Evolutionary conservation across 805 yeast species (phyloP).

Genomic region (Metschnikowia lachancei): DNA sequence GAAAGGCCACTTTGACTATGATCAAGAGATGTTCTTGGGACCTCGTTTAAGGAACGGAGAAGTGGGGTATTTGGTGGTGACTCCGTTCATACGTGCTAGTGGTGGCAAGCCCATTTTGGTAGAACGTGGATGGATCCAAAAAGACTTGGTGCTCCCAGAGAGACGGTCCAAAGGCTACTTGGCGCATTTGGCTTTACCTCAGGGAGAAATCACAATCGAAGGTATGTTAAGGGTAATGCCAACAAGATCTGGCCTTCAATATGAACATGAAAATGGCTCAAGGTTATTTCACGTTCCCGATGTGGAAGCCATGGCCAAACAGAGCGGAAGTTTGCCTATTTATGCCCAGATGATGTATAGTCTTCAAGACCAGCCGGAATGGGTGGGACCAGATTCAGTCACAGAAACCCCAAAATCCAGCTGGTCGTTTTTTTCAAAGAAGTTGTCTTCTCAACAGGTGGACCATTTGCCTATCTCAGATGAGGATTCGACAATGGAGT

Average conservation of each 20-base stretch:
- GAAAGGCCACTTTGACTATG: conserved; percentile 77
- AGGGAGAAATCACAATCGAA: conserved; percentile 65
- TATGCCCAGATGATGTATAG: conserved; percentile 74
- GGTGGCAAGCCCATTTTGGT: conserved; percentile 77
- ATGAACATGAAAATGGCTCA: conserved; percentile 62
- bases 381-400: conserved; percentile 22
- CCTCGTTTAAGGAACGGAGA: conserved; percentile 70
- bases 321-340: conserved; percentile 65
- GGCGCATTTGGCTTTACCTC: conserved; percentile 68
- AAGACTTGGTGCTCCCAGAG: conserved; percentile 57
- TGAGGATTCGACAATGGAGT: conserved; percentile 36
- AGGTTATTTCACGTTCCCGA: conserved; percentile 78
- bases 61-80: conserved; percentile 74
- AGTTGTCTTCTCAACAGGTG: conserved; percentile 8
- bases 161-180: conserved; percentile 49
- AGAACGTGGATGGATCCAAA: conserved; percentile 90
- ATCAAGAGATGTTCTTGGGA: conserved; percentile 87
- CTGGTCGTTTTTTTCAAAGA: conserved; percentile 14
- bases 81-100: conserved; percentile 74
- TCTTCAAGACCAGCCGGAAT: conserved; percentile 61
- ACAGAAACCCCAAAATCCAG: conserved; percentile 10
- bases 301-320: conserved; percentile 72
- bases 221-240: conserved; percentile 72
- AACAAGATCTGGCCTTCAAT: conserved; percentile 62
- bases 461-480: conserved; percentile 22